Evolutionary conservation across 441 rosid species (phyloP).

Genomic region (Viola pubescens): DNA sequence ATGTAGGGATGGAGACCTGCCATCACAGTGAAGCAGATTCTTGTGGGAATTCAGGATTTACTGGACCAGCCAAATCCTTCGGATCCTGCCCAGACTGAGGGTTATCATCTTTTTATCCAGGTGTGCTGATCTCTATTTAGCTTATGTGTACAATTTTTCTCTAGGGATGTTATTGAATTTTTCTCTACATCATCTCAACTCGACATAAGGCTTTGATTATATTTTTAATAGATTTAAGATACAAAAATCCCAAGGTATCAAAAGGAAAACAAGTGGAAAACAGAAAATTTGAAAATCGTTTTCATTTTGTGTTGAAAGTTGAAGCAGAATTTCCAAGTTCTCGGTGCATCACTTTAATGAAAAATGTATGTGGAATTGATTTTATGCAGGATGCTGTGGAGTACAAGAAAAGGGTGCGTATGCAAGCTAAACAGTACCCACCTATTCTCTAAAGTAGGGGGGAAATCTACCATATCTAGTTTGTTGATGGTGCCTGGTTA

Average conservation of each 20-base stretch:
- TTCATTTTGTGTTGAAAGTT: too few relatives aligned
- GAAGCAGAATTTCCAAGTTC: too few relatives aligned
- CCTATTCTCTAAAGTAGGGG: conserved; percentile 37
- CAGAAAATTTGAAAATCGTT: too few relatives aligned
- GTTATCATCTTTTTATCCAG: conserved; percentile 92
- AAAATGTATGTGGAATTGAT: not conserved
- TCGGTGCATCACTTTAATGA: too few relatives aligned
- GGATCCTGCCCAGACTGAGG: conserved; percentile 92
- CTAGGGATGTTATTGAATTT: not conserved
- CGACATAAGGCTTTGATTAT: too few relatives aligned
- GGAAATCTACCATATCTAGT: conserved; percentile 2
- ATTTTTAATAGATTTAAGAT: too few relatives aligned
- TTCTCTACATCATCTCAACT: too few relatives aligned
- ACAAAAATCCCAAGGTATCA: too few relatives aligned
- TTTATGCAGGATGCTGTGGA: conserved; percentile 57
- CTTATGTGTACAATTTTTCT: not conserved
- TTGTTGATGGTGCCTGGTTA: conserved; percentile 17
- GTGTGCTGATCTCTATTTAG: conserved; percentile 23
- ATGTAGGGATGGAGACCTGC: conserved; percentile 98
- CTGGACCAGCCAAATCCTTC: conserved; percentile 92
- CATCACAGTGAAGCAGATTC: conserved; percentile 90
- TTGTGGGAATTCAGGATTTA: conserved; percentile 87
- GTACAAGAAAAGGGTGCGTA: conserved; percentile 83
- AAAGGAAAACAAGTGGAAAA: too few relatives aligned
- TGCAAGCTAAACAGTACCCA: conserved; percentile 88